Conservation (phyloP, 202 grass and related monocot genomes). For the Brachypodium distachyon region DNA sequence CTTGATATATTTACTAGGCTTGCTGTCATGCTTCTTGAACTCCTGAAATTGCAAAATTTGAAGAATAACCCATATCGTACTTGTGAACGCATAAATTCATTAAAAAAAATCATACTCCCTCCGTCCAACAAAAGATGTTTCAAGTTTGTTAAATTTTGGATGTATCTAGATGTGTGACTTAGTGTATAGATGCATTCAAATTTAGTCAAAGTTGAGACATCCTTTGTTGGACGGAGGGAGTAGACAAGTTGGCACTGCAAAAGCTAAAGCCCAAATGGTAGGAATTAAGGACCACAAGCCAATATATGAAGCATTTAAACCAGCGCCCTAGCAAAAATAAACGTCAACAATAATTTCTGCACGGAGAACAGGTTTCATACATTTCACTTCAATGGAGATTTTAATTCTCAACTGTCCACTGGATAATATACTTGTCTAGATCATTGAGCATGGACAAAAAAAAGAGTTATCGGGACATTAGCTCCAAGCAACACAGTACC, state of each 20-base stretch:
- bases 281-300: neutral
- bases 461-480: neutral
- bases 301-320: constrained; percentile 6
- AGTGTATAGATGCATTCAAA: too few relatives aligned
- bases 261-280: neutral
- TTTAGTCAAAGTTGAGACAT: too few relatives aligned
- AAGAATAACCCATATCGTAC: constrained; percentile 1
- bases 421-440: neutral
- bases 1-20: constrained; percentile 89
- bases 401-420: neutral
- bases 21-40: constrained; percentile 82
- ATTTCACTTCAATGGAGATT: neutral
- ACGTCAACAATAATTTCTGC: neutral
- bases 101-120: neutral
- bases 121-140: too few relatives aligned
- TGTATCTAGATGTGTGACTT: too few relatives aligned
- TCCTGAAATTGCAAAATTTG: constrained; percentile 56
- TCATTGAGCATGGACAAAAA: neutral
- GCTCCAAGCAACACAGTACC: constrained; percentile 35
- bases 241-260: neutral
- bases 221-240: too few relatives aligned
- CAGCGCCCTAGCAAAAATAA: neutral
- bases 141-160: too few relatives aligned
- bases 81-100: constrained; percentile 1
- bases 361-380: neutral